These are phyloP conservation scores for Nemania diffusa DNA, from an alignment of 2,329 filamentous ascomycete species.

Conservation along the genomic window DNA sequence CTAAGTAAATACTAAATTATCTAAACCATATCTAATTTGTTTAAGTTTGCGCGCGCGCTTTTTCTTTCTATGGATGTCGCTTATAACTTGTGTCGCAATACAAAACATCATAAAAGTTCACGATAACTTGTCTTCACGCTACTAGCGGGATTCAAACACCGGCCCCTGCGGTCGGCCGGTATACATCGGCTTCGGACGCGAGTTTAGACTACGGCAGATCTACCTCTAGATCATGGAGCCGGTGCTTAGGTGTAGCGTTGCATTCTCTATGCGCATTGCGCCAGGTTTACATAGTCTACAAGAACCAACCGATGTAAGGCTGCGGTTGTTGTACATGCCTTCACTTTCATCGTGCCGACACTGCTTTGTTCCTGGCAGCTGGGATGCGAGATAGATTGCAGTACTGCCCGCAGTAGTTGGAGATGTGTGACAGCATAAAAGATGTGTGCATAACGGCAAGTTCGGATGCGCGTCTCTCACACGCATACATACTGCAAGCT, in stretches of 20 bases:
- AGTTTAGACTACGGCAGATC: constrained; percentile 11
- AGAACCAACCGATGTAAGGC: neutral
- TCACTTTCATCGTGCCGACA: neutral
- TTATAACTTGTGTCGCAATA: neutral
- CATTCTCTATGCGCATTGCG: too few relatives aligned
- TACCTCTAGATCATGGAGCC: neutral
- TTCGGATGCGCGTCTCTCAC: neutral
- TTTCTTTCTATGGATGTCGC: too few relatives aligned
- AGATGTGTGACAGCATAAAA: constrained; percentile 7
- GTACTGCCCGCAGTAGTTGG: constrained; percentile 7
- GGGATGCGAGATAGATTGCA: neutral
- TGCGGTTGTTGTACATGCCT: neutral
- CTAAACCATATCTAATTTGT: neutral
- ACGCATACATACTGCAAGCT: neutral
- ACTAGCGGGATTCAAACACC: neutral
- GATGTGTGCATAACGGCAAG: constrained; percentile 1
- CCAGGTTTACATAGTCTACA: too few relatives aligned
- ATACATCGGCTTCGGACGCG: neutral
- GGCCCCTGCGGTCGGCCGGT: neutral
- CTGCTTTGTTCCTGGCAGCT: neutral
- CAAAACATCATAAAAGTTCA: neutral
- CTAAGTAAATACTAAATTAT: neutral
- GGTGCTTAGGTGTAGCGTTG: too few relatives aligned
- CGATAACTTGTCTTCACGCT: neutral
- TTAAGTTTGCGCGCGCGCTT: neutral